Percentiles rank a stretch among this genome's conserved stretches.
Conservation (phyloP, 176 grass and related monocot species). For the Musa acuminata region DNA sequence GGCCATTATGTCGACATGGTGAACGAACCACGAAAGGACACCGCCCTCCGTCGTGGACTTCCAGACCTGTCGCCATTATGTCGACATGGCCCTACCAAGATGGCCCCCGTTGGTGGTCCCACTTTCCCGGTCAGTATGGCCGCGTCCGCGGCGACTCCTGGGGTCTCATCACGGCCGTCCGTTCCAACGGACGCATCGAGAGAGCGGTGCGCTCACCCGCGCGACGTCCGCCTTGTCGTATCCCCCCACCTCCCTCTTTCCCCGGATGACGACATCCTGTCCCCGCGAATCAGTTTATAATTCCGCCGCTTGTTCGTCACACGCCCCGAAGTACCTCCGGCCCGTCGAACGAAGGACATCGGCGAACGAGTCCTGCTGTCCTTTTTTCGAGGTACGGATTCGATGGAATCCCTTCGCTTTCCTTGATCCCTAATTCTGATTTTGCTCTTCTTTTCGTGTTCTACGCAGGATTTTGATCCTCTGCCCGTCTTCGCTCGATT, state of each 20-base stretch:
- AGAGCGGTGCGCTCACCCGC: background rate
- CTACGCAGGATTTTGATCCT: background rate
- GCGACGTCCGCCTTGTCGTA: background rate
- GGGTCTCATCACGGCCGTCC: background rate
- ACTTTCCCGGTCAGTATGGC: background rate
- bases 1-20: too few species aligned
- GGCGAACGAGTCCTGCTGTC: slow-evolving; percentile 8
- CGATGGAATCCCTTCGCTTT: background rate
- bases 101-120: background rate
- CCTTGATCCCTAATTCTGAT: too few species aligned
- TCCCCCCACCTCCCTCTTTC: too few species aligned
- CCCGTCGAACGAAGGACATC: too few species aligned
- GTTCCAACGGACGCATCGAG: too few species aligned
- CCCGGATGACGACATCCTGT: background rate
- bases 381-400: slow-evolving; percentile 36
- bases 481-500: background rate
- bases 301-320: too few species aligned
- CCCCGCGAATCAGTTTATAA: too few species aligned
- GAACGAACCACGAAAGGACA: too few species aligned
- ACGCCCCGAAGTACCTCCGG: too few species aligned
- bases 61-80: slow-evolving; percentile 26
- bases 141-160: background rate
- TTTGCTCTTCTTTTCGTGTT: background rate
- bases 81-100: slow-evolving; percentile 22
- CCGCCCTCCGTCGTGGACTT: too few species aligned